Conservation (phyloP, 2,329 filamentous ascomycete genomes). For the Ophiostoma populinum region DNA sequence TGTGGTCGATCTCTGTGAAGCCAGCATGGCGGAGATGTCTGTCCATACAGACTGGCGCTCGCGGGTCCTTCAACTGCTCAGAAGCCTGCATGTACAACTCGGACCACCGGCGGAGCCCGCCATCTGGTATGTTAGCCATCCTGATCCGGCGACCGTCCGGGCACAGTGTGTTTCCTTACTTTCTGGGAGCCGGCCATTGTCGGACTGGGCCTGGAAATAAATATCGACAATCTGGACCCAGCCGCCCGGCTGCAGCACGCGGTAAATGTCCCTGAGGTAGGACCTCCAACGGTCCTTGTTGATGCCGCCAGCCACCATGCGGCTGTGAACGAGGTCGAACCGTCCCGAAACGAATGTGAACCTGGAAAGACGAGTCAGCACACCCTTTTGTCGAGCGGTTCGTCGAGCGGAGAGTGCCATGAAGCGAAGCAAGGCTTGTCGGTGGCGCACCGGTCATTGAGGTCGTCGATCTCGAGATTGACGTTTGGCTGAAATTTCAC, state of each 20-base stretch:
- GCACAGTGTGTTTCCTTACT: too few species aligned
- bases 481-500: constrained; percentile 46
- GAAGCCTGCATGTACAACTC: constrained; percentile 43
- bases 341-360: constrained; percentile 52
- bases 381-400: constrained; percentile 5
- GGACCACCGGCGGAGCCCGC: constrained; percentile 53
- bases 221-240: constrained; percentile 86
- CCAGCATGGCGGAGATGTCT: constrained; percentile 42
- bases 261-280: constrained; percentile 61
- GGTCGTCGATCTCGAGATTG: constrained; percentile 54
- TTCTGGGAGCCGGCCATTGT: constrained; percentile 60
- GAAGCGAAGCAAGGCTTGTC: too few species aligned
- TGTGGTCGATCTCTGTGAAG: constrained; percentile 49
- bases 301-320: constrained; percentile 54
- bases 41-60: constrained; percentile 43
- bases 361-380: too few species aligned
- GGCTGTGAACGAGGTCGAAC: constrained; percentile 75
- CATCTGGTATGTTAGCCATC: constrained; percentile 23
- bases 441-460: constrained; percentile 40
- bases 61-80: constrained; percentile 47
- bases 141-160: too few species aligned
- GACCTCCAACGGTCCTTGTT: constrained; percentile 52
- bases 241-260: constrained; percentile 54
- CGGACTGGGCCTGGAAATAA: constrained; percentile 70
- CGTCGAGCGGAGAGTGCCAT: neutral